Percentiles rank a stretch among this genome's conserved stretches.
phyloP scores from a whole-genome alignment of 2,329 filamentous ascomycete species.

The Diplodia mutila region DNA sequence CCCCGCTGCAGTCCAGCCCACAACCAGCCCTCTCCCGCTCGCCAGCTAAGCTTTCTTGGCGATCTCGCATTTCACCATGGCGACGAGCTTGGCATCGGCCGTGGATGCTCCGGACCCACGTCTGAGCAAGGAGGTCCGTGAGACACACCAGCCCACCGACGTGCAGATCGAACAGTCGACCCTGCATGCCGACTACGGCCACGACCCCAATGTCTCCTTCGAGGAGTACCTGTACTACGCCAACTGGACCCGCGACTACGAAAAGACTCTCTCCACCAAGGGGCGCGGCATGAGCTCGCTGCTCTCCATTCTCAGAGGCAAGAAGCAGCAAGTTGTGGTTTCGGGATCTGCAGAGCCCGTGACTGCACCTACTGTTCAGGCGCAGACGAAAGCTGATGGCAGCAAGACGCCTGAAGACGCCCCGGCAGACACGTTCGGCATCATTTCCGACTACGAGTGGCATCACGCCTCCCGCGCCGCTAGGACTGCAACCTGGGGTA shows the following conservation, averaged over 20 bases:
- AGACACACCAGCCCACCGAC: not conserved
- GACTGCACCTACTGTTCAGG: not conserved
- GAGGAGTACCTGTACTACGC: conserved; percentile 50
- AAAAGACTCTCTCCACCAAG: conserved; percentile 32
- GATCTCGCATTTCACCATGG: conserved; percentile 1
- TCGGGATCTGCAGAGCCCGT: conserved; percentile 13
- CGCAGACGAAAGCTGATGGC: not conserved
- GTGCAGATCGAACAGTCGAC: not conserved
- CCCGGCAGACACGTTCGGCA: conserved; percentile 15
- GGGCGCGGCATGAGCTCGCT: conserved; percentile 3
- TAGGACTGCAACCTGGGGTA: conserved; percentile 40
- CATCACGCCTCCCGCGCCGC: conserved; percentile 39
- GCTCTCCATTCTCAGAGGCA: conserved; percentile 14
- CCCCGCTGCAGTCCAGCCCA: not conserved
- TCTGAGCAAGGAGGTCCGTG: not conserved
- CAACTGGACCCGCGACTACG: conserved; percentile 40
- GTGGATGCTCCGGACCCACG: not conserved
- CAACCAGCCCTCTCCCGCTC: not conserved
- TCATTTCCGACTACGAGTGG: conserved; percentile 41
- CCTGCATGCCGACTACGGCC: conserved; percentile 21
- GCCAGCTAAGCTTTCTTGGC: conserved; percentile 15
- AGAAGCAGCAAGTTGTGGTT: conserved; percentile 11
- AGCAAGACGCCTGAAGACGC: not conserved
- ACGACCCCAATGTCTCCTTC: conserved; percentile 35
- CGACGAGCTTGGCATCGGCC: conserved; percentile 11